Evolutionary conservation across 495 filamentous ascomycete genomes (phyloP), one percentile per base, ranked within the genome.

Genomic region (Parachaetomium inaequale): DNA sequence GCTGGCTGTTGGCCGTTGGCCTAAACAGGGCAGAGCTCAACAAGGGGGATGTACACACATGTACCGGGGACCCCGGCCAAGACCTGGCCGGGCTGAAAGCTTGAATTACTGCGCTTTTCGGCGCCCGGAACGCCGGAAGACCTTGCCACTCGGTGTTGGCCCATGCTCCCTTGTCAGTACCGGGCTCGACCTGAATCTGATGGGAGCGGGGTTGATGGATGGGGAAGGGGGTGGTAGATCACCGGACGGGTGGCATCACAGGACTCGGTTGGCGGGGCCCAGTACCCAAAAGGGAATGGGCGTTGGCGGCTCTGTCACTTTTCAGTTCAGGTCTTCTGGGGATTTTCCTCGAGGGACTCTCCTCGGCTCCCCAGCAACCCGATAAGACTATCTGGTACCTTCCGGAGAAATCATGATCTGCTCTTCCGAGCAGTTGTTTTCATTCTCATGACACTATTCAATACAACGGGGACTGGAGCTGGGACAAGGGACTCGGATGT

Each of bases 31-130:
- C 45, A 49, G 2, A 31, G 28, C 14, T n/a, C 26, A 23, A 53
- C 31, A 21, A 3, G 17, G n/a, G 6, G 17, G 4, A 32, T 2
- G 34, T 36, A 36, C 8, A 12, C 14, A 36, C 4, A 36, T 12
- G 36, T 40, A 15, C 36, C 36, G 17, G 36, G 36, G 14, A 40
- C 50, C 50, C 50, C 10, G n/a, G 50, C 7, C 11, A 3, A 15
- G 25, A 17, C 2, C 4, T 26, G 23, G 46, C 23, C 17, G 26
- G 14, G 25, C 47, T 51, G 47, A 32, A 29, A 8, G 31, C n/a
- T 14, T 19, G 49, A 53, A 53, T 53, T 53, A 4, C 50, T 53
- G 50, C 50, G 50, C 50, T 53, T 53, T 53, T 23, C 11, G n/a
- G 29, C 31, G 50, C 50, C 50, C 14, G 8, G 29, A 15, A 36